Percentiles rank a stretch among this genome's conserved stretches.
These are phyloP conservation scores for Lyophyllum shimeji DNA, from an alignment of 768 basidiomycete species.

Conservation along the genomic window DNA sequence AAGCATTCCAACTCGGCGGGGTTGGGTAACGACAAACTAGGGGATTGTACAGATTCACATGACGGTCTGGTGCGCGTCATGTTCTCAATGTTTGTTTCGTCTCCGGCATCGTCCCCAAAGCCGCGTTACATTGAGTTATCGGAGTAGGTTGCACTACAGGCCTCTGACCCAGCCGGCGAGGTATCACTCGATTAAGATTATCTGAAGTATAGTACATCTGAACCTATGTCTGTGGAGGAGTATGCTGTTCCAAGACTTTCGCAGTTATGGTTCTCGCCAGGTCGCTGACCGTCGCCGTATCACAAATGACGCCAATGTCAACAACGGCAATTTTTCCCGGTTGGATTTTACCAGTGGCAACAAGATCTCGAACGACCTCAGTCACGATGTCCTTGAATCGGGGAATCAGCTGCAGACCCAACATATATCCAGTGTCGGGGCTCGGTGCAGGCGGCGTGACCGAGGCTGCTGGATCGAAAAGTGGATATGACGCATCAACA, in stretches of 20 bases:
- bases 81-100: constrained; percentile 18
- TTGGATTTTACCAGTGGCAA: constrained; percentile 27
- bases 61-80: constrained; percentile 7
- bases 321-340: constrained; percentile 51
- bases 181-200: no score
- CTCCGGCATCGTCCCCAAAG: constrained; percentile 5
- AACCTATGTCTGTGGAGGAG: not conserved
- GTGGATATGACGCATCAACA: constrained; percentile 69
- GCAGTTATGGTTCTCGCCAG: constrained; percentile 43
- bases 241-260: constrained; percentile 11
- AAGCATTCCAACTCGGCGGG: not conserved
- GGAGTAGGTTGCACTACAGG: constrained; percentile 13
- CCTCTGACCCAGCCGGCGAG: no score
- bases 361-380: constrained; percentile 45
- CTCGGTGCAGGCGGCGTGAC: constrained; percentile 5
- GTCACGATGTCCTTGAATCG: constrained; percentile 50
- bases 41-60: not conserved
- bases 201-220: no score
- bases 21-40: not conserved
- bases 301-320: constrained; percentile 65
- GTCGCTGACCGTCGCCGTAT: constrained; percentile 41
- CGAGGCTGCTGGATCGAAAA: constrained; percentile 35
- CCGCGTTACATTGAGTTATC: constrained; percentile 19
- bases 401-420: constrained; percentile 60
- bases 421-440: constrained; percentile 13